phyloP scores from a whole-genome alignment of 106 monocot species.

The Apostasia ramifera region DNA sequence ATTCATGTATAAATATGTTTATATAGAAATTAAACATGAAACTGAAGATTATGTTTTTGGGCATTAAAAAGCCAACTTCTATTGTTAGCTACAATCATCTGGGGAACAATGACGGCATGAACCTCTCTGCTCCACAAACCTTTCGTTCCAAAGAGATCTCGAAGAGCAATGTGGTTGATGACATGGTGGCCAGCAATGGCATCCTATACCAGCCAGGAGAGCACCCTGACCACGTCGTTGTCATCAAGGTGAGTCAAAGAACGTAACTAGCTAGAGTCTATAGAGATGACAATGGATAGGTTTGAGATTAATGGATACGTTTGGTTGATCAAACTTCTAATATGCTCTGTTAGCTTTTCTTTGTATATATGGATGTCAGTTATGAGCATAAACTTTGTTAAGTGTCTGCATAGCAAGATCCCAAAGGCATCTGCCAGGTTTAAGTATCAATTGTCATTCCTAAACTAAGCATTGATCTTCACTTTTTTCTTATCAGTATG shows the following conservation, averaged over 20 bases:
- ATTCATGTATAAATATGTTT: too few species aligned
- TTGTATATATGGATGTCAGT: too few species aligned
- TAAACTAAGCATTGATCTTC: too few species aligned
- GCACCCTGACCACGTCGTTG: slow-evolving; percentile 95
- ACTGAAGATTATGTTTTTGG: background rate
- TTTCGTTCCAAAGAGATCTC: slow-evolving; percentile 98
- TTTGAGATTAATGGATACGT: background rate
- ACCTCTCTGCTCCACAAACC: slow-evolving; percentile 93
- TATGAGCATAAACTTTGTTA: too few species aligned
- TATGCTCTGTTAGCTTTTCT: too few species aligned
- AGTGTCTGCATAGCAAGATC: too few species aligned
- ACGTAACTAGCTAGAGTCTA: background rate
- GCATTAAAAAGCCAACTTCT: slow-evolving; percentile 60
- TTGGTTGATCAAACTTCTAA: background rate
- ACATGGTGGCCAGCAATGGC: slow-evolving; percentile 92
- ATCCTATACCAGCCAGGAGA: slow-evolving; percentile 96
- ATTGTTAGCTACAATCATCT: slow-evolving; percentile 99
- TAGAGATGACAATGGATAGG: background rate
- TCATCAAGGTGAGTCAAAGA: slow-evolving; percentile 62
- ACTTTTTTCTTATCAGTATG: slow-evolving; percentile 42
- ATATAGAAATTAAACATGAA: too few species aligned
- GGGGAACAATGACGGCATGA: slow-evolving; percentile 98
- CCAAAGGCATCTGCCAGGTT: too few species aligned
- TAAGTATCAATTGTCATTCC: too few species aligned
- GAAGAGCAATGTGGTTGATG: slow-evolving; percentile 97